phyloP scores from a whole-genome alignment of 805 yeast species.

The Saccharomycopsis olivae region DNA sequence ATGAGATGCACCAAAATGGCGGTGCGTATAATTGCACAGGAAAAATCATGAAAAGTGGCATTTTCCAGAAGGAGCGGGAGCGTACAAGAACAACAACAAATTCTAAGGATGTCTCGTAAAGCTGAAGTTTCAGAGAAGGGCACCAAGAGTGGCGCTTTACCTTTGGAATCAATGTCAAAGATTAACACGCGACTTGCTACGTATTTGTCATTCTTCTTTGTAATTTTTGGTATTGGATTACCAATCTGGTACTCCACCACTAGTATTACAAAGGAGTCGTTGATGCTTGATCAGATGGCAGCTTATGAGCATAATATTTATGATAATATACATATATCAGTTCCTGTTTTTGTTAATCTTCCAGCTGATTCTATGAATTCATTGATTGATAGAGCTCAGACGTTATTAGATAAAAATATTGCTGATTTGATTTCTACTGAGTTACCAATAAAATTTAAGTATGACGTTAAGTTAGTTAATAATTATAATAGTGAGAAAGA shows the following conservation, averaged over 20 bases:
- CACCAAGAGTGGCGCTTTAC: too few species aligned
- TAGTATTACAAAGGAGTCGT: conserved; percentile 47
- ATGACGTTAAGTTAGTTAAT: conserved; percentile 20
- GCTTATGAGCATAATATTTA: conserved; percentile 23
- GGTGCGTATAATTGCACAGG: too few species aligned
- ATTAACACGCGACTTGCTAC: conserved; percentile 19
- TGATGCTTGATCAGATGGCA: conserved; percentile 39
- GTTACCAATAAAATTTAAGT: conserved; percentile 24
- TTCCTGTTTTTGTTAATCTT: conserved; percentile 35
- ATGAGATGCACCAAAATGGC: too few species aligned
- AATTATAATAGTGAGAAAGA: conserved; percentile 21
- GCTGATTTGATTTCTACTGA: conserved; percentile 20
- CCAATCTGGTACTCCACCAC: conserved; percentile 58
- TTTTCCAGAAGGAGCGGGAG: too few species aligned
- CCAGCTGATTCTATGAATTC: conserved; percentile 26
- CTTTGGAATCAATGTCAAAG: conserved; percentile 14
- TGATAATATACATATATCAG: conserved; percentile 23
- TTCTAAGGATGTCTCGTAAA: too few species aligned
- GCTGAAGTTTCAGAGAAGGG: too few species aligned
- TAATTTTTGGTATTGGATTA: conserved; percentile 33
- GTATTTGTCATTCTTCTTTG: conserved; percentile 21
- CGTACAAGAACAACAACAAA: too few species aligned
- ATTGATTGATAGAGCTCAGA: conserved; percentile 28
- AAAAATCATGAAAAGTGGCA: too few species aligned
- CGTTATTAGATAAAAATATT: conserved; percentile 25